These are phyloP conservation scores for Aspergillus tubingensis DNA, from an alignment of 2,329 filamentous ascomycete species.

Conservation along the genomic window DNA sequence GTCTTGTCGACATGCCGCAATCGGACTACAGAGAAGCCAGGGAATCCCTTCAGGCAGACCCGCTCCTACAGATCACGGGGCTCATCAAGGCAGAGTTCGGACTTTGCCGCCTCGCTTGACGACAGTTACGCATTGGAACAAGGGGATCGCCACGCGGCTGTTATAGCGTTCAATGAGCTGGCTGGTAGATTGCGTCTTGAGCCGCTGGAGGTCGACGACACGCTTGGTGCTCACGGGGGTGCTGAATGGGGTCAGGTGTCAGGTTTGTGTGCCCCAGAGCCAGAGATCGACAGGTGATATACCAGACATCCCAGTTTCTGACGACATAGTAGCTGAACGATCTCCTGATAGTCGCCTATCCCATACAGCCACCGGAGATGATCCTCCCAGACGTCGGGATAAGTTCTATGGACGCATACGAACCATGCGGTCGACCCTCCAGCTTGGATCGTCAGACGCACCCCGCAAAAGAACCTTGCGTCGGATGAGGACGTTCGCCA, in stretches of 20 bases:
- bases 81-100: constrained; percentile 24
- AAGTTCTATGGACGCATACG: constrained; percentile 34
- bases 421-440: constrained; percentile 37
- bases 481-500: constrained; percentile 44
- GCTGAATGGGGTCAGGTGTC: not conserved
- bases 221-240: not conserved
- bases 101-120: constrained; percentile 24
- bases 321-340: constrained; percentile 1
- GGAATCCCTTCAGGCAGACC: constrained; percentile 14
- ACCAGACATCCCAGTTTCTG: not conserved
- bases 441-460: constrained; percentile 23
- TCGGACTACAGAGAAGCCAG: constrained; percentile 5
- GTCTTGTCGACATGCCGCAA: constrained; percentile 1
- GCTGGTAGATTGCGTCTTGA: constrained; percentile 26
- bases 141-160: constrained; percentile 29
- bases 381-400: constrained; percentile 20
- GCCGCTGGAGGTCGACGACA: constrained; percentile 18
- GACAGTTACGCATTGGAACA: constrained; percentile 24
- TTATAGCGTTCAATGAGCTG: constrained; percentile 34
- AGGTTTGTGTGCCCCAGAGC: constrained; percentile 6
- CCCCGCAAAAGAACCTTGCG: constrained; percentile 30
- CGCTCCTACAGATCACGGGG: constrained; percentile 18
- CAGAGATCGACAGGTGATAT: not conserved
- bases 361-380: constrained; percentile 1
- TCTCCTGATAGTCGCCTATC: not conserved